A percentile compares a stretch with the other conserved stretches of the same genome.
phyloP scores from a whole-genome alignment of 345 rosid species.

The Euphorbia lathyris region DNA sequence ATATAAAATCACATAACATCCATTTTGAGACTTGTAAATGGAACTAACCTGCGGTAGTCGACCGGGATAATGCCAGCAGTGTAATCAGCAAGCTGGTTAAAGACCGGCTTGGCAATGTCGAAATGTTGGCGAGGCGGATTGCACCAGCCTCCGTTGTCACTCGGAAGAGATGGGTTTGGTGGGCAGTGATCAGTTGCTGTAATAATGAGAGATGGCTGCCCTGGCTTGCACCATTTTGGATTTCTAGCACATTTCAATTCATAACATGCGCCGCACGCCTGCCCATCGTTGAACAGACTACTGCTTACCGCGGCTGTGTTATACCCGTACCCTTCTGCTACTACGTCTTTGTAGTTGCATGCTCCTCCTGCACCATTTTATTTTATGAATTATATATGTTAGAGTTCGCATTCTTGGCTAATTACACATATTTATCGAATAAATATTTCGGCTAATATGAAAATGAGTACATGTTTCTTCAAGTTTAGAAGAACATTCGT shows the following conservation, averaged over 20 bases:
- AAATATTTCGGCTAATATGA: too few species aligned
- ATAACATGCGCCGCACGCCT: slow-evolving; percentile 50
- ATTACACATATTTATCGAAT: background rate
- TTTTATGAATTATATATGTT: background rate
- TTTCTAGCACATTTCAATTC: slow-evolving; percentile 39
- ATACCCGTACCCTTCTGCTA: slow-evolving; percentile 35
- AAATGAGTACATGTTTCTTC: too few species aligned
- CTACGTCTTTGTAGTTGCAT: slow-evolving; percentile 47
- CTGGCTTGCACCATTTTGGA: slow-evolving; percentile 53
- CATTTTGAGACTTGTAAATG: too few species aligned
- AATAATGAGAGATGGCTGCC: slow-evolving; percentile 46
- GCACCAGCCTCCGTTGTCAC: slow-evolving; percentile 77
- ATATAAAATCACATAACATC: too few species aligned
- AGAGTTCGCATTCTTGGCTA: too few species aligned
- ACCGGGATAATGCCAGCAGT: slow-evolving; percentile 58
- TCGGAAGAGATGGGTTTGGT: slow-evolving; percentile 47
- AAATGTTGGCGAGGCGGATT: slow-evolving; percentile 67
- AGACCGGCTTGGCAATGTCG: slow-evolving; percentile 65
- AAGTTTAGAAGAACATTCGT: too few species aligned
- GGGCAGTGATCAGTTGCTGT: slow-evolving; percentile 88
- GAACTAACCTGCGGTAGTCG: slow-evolving; percentile 53
- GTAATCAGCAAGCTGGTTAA: slow-evolving; percentile 47
- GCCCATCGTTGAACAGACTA: slow-evolving; percentile 42
- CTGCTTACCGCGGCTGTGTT: slow-evolving; percentile 50
- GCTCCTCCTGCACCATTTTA: slow-evolving; percentile 43